These are phyloP conservation scores for Echinosophora koreensis DNA, from an alignment of 306 rosid species.

Conservation along the genomic window DNA sequence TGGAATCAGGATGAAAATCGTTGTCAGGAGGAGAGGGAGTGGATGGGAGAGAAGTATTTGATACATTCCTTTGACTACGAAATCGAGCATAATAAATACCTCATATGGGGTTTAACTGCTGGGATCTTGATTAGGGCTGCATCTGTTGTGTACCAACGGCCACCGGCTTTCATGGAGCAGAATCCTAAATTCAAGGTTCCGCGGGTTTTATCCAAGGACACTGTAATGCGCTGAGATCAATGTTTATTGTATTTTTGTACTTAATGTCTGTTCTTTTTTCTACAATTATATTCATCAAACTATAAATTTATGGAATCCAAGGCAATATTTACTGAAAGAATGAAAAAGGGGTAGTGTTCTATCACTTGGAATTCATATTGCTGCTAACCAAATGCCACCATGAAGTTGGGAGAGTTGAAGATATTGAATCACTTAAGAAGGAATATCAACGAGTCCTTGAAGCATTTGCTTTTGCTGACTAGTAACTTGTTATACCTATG, in stretches of 20 bases:
- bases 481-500: conserved; percentile 5
- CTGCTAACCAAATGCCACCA: conserved; percentile 2
- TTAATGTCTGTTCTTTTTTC: conserved; percentile 34
- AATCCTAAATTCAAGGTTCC: conserved; percentile 82
- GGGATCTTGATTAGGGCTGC: conserved; percentile 96
- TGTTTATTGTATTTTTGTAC: conserved; percentile 26
- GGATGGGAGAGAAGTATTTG: conserved; percentile 89
- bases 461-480: conserved; percentile 20
- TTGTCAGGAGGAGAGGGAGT: conserved; percentile 78
- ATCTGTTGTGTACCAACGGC: conserved; percentile 73
- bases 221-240: conserved; percentile 54
- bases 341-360: conserved; percentile 27
- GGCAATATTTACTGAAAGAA: conserved; percentile 37
- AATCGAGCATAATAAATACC: conserved; percentile 60
- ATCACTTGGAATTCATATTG: conserved; percentile 16
- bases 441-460: background rate
- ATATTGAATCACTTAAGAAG: conserved; percentile 4
- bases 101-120: conserved; percentile 96
- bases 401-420: conserved; percentile 14
- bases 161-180: conserved; percentile 89
- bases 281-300: conserved; percentile 12
- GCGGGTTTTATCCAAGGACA: conserved; percentile 51
- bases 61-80: conserved; percentile 83
- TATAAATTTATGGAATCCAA: conserved; percentile 12
- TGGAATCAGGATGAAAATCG: conserved; percentile 87